Percentiles rank a stretch among this genome's conserved stretches.
phyloP scores from a whole-genome alignment of 164 flowering plant genomes.

The Vitis amurensis region DNA sequence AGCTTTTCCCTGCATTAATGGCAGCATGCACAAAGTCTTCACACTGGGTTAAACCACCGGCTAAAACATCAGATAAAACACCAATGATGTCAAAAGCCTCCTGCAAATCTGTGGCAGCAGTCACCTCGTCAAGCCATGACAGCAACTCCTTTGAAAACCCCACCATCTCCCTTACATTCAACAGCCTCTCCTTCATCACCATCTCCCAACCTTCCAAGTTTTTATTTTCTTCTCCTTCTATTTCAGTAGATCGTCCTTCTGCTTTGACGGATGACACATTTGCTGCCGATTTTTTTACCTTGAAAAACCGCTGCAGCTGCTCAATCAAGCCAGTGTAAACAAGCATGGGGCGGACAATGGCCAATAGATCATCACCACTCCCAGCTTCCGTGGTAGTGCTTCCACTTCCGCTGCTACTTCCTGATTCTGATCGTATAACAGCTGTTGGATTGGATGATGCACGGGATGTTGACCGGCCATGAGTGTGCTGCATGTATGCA shows the following conservation, averaged over 20 bases:
- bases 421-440: constrained; percentile 27
- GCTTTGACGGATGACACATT: constrained; percentile 8
- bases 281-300: constrained; percentile 43
- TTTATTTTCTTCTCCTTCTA: constrained; percentile 35
- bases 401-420: constrained; percentile 22
- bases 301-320: constrained; percentile 85
- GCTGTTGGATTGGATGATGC: constrained; percentile 37
- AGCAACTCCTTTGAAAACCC: constrained; percentile 86
- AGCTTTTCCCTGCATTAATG: constrained; percentile 58
- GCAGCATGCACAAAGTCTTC: constrained; percentile 87
- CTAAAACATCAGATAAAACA: constrained; percentile 65
- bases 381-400: constrained; percentile 18
- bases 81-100: constrained; percentile 92
- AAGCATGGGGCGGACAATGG: constrained; percentile 80
- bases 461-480: constrained; percentile 54
- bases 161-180: constrained; percentile 82
- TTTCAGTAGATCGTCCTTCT: constrained; percentile 32
- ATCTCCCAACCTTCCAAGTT: constrained; percentile 76
- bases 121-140: constrained; percentile 85
- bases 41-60: constrained; percentile 57
- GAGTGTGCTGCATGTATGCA: constrained; percentile 84
- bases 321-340: constrained; percentile 89
- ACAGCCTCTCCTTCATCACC: constrained; percentile 74
- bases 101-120: constrained; percentile 62
- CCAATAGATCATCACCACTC: constrained; percentile 39